Evolutionary conservation across 768 basidiomycete species (phyloP), one percentile per base, ranked within the genome.

Genomic region (Psilocybe subaeruginosa): DNA sequence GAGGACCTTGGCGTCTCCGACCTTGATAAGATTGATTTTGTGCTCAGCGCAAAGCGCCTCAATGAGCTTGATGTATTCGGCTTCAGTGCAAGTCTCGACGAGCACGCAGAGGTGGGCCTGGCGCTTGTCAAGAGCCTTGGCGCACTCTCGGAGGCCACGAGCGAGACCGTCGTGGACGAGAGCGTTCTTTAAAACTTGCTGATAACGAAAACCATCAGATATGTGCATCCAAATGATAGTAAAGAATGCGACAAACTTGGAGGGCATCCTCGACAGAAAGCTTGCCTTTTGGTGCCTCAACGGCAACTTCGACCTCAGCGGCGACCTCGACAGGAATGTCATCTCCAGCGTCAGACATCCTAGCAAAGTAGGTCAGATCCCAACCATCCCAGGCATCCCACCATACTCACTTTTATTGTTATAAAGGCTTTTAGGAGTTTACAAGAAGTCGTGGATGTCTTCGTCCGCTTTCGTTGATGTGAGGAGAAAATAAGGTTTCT

Each of bases 51-150:
- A 99, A 74, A 99, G 94, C 54, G 97, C 97, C 82, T 98, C 96
- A 69, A 99, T 97, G 82, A 99, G 93, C 84, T 98, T 99, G 88
- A 97, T 93, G 86, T 99, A 99, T 80, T 98, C 97, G 68, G 96
- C 93, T 82, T 99, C 97, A 56, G 92, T 95, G 85, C 95, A 97
- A 59, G 95, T 95, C 88, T 99, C 97, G 75, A 98, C 96, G 72
- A 99, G 90, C 63, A 99, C 96, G 80, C 97, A 99, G 51, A 99
- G 85, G 78, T 99, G 97, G 59, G 96, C 97, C 84, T 96, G 93
- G 71, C 95, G 91, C 83, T 95, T 97, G 86, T 99, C 97, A 68
- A 99, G 85, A 63, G 97, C 93, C 85, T 99, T 99, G 74, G 97
- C 92, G 73, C 88, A 91, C 83, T 99, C 97, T 67, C 96, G 93